Evolutionary conservation across 2,329 filamentous ascomycete species (phyloP).

Genomic region (Aureobasidium sp.): DNA sequence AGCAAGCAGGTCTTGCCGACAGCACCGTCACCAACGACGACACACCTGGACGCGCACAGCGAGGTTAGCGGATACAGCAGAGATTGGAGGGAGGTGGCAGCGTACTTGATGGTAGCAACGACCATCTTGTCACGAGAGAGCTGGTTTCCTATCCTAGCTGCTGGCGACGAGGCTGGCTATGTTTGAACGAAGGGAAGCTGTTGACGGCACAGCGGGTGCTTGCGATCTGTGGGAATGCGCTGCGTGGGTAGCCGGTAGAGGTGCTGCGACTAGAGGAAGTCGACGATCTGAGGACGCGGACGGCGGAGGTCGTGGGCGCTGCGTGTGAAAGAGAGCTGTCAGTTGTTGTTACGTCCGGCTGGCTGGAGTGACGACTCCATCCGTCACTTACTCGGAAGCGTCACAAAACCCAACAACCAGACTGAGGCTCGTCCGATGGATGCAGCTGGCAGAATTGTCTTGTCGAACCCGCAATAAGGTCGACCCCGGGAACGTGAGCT

Average conservation of each 20-base stretch:
- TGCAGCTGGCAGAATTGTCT: conserved; percentile 3
- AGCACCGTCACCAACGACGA: conserved; percentile 98
- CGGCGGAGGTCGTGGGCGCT: not conserved
- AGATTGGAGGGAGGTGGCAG: not conserved
- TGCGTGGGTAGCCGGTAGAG: not conserved
- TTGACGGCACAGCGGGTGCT: not conserved
- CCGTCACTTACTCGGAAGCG: not conserved
- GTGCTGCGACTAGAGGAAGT: conserved; percentile 1
- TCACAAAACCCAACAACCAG: conserved; percentile 2
- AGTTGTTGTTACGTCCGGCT: not conserved
- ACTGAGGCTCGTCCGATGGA: not conserved
- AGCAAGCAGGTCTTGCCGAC: conserved; percentile 98
- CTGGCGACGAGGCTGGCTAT: not conserved
- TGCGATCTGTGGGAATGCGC: not conserved
- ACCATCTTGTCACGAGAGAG: conserved; percentile 19
- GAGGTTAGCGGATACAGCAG: not conserved
- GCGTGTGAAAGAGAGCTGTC: not conserved
- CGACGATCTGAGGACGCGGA: not conserved
- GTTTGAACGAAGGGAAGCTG: conserved; percentile 4
- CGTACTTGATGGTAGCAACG: conserved; percentile 27
- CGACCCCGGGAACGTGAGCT: conserved; percentile 7
- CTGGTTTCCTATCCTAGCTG: not conserved
- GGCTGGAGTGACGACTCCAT: not conserved
- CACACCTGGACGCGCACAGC: conserved; percentile 57
- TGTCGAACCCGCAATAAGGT: conserved; percentile 6